A percentile compares a stretch with the other conserved stretches of the same genome.
phyloP scores from a whole-genome alignment of 805 yeast genomes.

The Ogataea wickerhamii region DNA sequence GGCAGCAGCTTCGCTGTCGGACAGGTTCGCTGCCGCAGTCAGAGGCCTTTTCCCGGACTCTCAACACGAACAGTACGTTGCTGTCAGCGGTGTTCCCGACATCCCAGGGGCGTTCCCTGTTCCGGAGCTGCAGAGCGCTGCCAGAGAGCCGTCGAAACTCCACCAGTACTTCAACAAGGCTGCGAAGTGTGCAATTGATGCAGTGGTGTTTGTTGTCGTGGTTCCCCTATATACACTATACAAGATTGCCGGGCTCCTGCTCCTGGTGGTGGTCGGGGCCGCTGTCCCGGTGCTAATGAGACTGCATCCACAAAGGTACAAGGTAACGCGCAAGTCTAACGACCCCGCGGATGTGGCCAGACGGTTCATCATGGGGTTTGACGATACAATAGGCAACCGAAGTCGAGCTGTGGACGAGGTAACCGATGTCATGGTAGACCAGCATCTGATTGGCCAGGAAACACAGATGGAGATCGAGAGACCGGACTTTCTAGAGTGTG shows the following conservation, averaged over 20 bases:
- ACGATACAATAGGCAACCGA: conserved; percentile 29
- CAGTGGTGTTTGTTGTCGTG: conserved; percentile 19
- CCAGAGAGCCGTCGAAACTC: conserved; percentile 21
- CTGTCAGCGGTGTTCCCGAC: conserved; percentile 5
- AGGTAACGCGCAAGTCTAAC: conserved; percentile 15
- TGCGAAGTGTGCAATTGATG: conserved; percentile 10
- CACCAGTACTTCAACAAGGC: conserved; percentile 18
- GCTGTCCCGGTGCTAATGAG: conserved; percentile 22
- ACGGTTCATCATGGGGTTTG: conserved; percentile 31
- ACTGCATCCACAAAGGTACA: conserved; percentile 22
- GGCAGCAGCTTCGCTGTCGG: conserved; percentile 4
- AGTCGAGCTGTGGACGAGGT: conserved; percentile 1
- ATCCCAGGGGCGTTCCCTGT: conserved; percentile 26
- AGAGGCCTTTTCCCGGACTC: conserved; percentile 2
- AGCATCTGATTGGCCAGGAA: conserved; percentile 11
- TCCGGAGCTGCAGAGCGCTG: background rate
- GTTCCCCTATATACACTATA: conserved; percentile 27
- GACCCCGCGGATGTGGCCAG: conserved; percentile 34
- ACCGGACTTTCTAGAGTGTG: conserved; percentile 58
- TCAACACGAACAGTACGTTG: conserved; percentile 1
- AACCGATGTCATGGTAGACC: conserved; percentile 1
- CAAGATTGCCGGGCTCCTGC: conserved; percentile 15
- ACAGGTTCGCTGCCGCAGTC: conserved; percentile 1
- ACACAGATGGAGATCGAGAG: conserved; percentile 22
- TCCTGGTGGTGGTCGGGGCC: conserved; percentile 20